Percentiles rank a stretch among this genome's conserved stretches.
These are phyloP conservation scores for Debaryomycetaceae sp. DNA, from an alignment of 1,139 yeast species.

Conservation along the genomic window DNA sequence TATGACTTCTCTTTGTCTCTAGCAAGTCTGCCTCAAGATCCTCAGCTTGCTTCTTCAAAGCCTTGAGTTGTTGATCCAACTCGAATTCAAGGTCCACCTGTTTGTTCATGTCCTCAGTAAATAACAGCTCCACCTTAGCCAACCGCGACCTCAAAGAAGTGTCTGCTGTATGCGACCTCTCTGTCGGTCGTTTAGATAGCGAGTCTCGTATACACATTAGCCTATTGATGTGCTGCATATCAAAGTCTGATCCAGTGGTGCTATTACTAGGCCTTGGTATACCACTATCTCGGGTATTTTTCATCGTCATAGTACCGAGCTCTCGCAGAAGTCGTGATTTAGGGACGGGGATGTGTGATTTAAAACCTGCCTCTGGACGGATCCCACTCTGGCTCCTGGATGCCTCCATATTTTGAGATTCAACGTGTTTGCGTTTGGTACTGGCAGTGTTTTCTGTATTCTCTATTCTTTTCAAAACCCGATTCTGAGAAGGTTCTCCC, in stretches of 20 bases:
- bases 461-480: background rate
- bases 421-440: background rate
- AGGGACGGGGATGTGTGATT: conserved; percentile 8
- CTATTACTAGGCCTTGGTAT: conserved; percentile 6
- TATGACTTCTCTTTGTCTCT: conserved; percentile 20
- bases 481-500: background rate
- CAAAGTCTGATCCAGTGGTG: conserved; percentile 2
- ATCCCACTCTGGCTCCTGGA: background rate
- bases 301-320: conserved; percentile 5
- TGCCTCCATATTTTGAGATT: background rate
- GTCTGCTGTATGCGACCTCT: background rate
- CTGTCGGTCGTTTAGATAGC: conserved; percentile 2
- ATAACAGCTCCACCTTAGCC: conserved; percentile 4
- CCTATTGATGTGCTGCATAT: conserved; percentile 7
- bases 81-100: conserved; percentile 7
- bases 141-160: conserved; percentile 4
- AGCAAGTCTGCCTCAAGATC: conserved; percentile 19
- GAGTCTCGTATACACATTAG: conserved; percentile 7
- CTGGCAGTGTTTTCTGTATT: background rate
- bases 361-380: background rate
- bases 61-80: conserved; percentile 14
- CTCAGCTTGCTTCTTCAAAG: conserved; percentile 15
- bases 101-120: conserved; percentile 4
- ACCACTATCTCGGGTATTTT: conserved; percentile 4
- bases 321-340: conserved; percentile 2